Evolutionary conservation across 805 yeast genomes (phyloP), one percentile per base, ranked within the genome.

Genomic region (Huiozyma naganishii): DNA sequence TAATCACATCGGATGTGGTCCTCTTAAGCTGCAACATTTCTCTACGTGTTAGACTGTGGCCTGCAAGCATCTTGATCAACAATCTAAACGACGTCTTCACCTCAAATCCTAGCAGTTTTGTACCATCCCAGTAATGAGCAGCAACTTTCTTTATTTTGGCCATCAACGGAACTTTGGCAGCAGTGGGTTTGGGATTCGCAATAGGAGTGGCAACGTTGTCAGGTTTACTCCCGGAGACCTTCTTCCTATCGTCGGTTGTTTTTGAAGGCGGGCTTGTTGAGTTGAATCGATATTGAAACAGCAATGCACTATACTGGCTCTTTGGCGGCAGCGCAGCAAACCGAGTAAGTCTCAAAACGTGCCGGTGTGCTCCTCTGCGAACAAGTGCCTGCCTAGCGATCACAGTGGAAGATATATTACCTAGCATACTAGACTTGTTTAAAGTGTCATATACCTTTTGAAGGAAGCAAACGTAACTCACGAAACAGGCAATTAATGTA

Each of bases 111-210:
- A 90, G 69, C 44, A 92, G 74, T 66, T 89, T 90, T 17, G 98
- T 89, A 43, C 98, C 98, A 57, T 80, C 84, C 95, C 96, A 86
- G 64, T 88, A 89, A 64, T 90, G 98, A 41, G 77, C 76, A 5
- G 83, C 86, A 63, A 84, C 97, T 57, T 85, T 90, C 61, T 88
- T 90, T 45, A 90, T 79, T 59, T 79, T 81, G 37, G 79, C 81
- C 95, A 89, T 81, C n/a, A 85, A 37, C 27, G 45, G 39, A 4
- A 34, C 34, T 6, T 12, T 7, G 3, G n/a, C 33, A 8, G 33
- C 5, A 17, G 23, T 17, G 23, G 23, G 23, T 17, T 17, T 17
- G 23, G 23, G 23, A 17, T 17, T 17, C 2, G 23, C 4, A 17
- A 17, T 17, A 17, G 23, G 23, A 17, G 23, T 17, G 4, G 23